A percentile compares a stretch with the other conserved stretches of the same genome.
Conservation (phyloP, 2,329 filamentous ascomycete species). For the Helminthosporium solani region DNA sequence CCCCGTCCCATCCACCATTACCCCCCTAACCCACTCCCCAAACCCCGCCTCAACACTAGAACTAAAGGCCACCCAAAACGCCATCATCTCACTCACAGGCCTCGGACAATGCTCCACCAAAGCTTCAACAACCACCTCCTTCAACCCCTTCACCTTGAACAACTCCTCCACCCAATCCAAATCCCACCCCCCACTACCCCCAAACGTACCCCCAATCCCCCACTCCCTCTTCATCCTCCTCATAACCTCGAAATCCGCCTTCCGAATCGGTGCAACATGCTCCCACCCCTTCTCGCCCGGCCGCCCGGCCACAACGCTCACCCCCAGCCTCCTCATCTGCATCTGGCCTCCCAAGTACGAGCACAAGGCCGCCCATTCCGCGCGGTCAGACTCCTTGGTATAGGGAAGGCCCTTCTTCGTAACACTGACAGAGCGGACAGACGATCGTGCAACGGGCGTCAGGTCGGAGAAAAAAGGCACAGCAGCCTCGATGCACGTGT, state of each 20-base stretch:
- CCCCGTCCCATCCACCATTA: slow-evolving; percentile 29
- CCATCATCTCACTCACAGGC: slow-evolving; percentile 56
- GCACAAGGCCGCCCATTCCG: slow-evolving; percentile 58
- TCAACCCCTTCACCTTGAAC: slow-evolving; percentile 51
- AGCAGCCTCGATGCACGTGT: slow-evolving; percentile 60
- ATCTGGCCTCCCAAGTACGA: slow-evolving; percentile 33
- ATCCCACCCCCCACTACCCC: slow-evolving; percentile 21
- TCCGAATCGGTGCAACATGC: slow-evolving; percentile 37
- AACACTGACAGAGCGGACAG: slow-evolving; percentile 54
- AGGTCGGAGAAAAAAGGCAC: slow-evolving; percentile 61
- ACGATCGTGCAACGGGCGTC: slow-evolving; percentile 49
- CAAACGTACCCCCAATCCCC: slow-evolving; percentile 18
- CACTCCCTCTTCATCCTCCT: slow-evolving; percentile 28
- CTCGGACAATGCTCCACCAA: slow-evolving; percentile 57
- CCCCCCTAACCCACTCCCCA: slow-evolving; percentile 52
- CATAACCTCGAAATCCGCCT: slow-evolving; percentile 27
- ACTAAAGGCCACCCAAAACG: slow-evolving; percentile 61
- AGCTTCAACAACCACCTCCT: slow-evolving; percentile 54
- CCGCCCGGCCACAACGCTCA: slow-evolving; percentile 58
- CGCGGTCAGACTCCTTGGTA: slow-evolving; percentile 56
- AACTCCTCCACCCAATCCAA: slow-evolving; percentile 61
- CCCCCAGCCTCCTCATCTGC: slow-evolving; percentile 27
- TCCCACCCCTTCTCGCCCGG: slow-evolving; percentile 52
- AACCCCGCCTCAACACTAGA: slow-evolving; percentile 60
- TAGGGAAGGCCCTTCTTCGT: slow-evolving; percentile 58